Conservation (phyloP, 1,284 basidiomycete genomes). For the Ustilago cynodontis region DNA sequence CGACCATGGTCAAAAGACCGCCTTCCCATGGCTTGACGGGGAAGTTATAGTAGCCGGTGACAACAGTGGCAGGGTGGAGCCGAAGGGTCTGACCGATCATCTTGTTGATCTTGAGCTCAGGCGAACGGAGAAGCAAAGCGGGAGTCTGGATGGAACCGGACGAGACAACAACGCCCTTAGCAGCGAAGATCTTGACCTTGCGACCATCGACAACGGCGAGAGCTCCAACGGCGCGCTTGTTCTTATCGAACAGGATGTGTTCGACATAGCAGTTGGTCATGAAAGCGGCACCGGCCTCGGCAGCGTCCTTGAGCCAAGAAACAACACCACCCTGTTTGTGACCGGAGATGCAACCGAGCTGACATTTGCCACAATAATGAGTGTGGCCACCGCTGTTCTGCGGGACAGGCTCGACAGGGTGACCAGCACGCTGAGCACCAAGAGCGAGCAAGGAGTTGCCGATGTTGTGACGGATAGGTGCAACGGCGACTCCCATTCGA, state of each 20-base stretch:
- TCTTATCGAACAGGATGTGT: slow-evolving; percentile 70
- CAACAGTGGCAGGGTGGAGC: slow-evolving; percentile 71
- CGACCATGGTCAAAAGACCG: slow-evolving; percentile 72
- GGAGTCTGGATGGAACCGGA: slow-evolving; percentile 72
- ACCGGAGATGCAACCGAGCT: slow-evolving; percentile 69
- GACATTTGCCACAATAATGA: slow-evolving; percentile 71
- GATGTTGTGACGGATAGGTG: slow-evolving; percentile 70
- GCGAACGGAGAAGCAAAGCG: slow-evolving; percentile 71
- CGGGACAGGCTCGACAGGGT: slow-evolving; percentile 67
- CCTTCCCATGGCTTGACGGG: slow-evolving; percentile 72
- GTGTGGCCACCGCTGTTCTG: slow-evolving; percentile 71
- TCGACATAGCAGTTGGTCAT: slow-evolving; percentile 69
- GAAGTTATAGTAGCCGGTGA: slow-evolving; percentile 71
- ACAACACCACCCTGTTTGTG: slow-evolving; percentile 70
- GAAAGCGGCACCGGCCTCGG: slow-evolving; percentile 69
- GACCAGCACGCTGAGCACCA: slow-evolving; percentile 66
- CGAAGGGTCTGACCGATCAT: slow-evolving; percentile 72
- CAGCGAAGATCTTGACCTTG: slow-evolving; percentile 66
- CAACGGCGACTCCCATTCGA: slow-evolving; percentile 70
- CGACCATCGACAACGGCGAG: slow-evolving; percentile 60
- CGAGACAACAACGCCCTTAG: slow-evolving; percentile 70
- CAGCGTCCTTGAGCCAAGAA: slow-evolving; percentile 70
- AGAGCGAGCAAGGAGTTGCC: slow-evolving; percentile 69
- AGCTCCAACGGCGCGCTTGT: slow-evolving; percentile 61
- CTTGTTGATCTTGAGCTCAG: slow-evolving; percentile 71